phyloP scores from a whole-genome alignment of 306 rosid genomes.

The Crotalaria pallida region DNA sequence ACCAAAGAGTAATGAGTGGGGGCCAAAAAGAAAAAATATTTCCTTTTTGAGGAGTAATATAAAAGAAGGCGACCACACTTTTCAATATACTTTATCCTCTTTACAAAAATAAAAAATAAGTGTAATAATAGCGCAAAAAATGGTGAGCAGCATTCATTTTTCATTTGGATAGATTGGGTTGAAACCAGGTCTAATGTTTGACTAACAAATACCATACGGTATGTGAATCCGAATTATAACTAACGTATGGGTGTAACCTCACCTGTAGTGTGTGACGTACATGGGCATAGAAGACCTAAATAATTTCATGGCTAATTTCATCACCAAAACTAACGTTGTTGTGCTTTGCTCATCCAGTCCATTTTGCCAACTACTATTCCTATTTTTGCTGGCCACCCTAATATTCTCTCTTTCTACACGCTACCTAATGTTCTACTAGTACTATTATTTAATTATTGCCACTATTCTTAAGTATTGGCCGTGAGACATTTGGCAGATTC shows the following conservation, averaged over 20 bases:
- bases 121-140: background rate
- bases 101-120: too few species aligned
- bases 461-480: background rate
- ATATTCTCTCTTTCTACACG: background rate
- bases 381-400: background rate
- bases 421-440: background rate
- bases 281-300: background rate
- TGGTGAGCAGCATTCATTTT: background rate
- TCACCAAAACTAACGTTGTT: background rate
- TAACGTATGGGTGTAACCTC: background rate
- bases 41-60: background rate
- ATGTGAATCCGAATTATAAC: background rate
- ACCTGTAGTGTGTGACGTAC: background rate
- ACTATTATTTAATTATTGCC: background rate
- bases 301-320: background rate
- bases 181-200: background rate
- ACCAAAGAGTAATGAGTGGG: too few species aligned
- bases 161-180: background rate
- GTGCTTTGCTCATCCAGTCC: background rate
- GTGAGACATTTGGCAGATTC: background rate
- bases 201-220: background rate
- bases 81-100: background rate
- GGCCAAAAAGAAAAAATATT: too few species aligned
- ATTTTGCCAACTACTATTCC: background rate
- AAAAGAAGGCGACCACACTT: background rate